phyloP scores from a whole-genome alignment of 179 eudicot species.

The Beta lomatogona region DNA sequence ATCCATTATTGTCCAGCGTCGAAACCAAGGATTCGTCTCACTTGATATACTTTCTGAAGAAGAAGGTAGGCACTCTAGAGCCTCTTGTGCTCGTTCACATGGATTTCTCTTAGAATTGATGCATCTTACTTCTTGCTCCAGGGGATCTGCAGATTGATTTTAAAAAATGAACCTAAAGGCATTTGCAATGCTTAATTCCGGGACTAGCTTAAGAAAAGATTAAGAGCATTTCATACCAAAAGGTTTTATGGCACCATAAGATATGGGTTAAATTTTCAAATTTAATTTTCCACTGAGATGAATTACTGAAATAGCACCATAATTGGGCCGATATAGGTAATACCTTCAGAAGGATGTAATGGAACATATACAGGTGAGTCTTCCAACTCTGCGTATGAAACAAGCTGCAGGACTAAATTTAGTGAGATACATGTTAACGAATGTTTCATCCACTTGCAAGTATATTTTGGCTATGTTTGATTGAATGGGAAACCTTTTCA shows the following conservation, averaged over 20 bases:
- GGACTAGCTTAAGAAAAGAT: not conserved
- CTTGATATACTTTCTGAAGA: conserved; percentile 24
- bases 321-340: not conserved
- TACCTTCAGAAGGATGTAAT: conserved; percentile 69
- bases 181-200: not conserved
- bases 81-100: conserved; percentile 59
- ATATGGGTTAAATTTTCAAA: not conserved
- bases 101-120: conserved; percentile 47
- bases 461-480: too few species aligned
- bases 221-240: not conserved
- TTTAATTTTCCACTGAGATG: not conserved
- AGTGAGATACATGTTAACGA: not conserved
- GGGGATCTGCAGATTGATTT: conserved; percentile 42
- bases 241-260: not conserved
- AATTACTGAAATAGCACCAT: not conserved
- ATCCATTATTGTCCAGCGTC: conserved; percentile 72
- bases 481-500: too few species aligned
- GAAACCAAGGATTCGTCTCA: conserved; percentile 46
- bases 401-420: conserved; percentile 59
- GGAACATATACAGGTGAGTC: conserved; percentile 84
- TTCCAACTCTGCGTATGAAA: conserved; percentile 76
- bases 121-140: conserved; percentile 51
- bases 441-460: not conserved
- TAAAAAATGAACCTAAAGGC: not conserved
- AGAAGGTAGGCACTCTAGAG: conserved; percentile 57